phyloP scores from a whole-genome alignment of 2,329 filamentous ascomycete species.

The Aspergillus japonicus region DNA sequence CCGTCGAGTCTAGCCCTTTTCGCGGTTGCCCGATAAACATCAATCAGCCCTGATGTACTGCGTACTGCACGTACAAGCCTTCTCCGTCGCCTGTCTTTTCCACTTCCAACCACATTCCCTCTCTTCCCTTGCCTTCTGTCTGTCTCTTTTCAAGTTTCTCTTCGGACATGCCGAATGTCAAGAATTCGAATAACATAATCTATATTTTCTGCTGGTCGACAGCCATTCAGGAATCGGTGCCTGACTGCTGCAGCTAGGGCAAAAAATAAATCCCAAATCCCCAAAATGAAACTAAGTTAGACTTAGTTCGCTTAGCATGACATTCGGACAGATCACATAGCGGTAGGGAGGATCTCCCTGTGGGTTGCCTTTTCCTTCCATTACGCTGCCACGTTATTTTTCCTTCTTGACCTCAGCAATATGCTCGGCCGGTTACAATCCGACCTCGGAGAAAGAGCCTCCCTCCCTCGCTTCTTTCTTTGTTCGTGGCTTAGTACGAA shows the following conservation, averaged over 20 bases:
- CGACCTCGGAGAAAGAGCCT: background rate
- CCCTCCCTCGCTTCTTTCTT: background rate
- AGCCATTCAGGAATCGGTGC: background rate
- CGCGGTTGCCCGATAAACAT: background rate
- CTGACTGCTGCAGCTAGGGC: background rate
- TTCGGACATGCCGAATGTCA: background rate
- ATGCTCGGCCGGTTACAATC: background rate
- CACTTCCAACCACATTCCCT: background rate
- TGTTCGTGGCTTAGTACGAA: background rate
- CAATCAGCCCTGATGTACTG: no score
- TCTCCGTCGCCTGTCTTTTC: background rate
- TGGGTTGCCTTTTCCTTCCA: background rate
- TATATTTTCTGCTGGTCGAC: background rate
- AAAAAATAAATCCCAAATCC: background rate
- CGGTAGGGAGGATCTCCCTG: slow-evolving; percentile 6
- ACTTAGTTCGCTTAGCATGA: background rate
- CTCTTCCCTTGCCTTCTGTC: background rate
- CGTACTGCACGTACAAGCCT: no score
- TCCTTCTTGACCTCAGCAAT: slow-evolving; percentile 9
- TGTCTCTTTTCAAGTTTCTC: background rate
- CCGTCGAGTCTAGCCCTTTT: background rate
- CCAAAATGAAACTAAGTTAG: background rate
- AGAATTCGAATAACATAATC: background rate
- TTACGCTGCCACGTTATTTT: slow-evolving; percentile 12
- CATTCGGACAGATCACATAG: slow-evolving; percentile 3